Base-by-base conservation (phyloP, 2,329 filamentous ascomycete species). In the Drechmeria coniospora region DNA sequence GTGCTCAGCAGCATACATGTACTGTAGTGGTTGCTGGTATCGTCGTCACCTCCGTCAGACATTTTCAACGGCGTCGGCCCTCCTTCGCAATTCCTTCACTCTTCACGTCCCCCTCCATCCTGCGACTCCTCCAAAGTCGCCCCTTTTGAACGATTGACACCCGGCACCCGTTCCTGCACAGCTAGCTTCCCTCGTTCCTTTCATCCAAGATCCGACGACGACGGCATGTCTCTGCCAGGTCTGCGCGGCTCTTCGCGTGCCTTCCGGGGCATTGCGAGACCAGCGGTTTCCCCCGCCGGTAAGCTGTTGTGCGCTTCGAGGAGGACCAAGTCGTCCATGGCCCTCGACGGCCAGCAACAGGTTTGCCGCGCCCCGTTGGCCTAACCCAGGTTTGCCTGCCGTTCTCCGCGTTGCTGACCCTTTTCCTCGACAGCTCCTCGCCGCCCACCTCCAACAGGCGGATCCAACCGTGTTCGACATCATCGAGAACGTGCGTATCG, bases 401-500 rank as follows among this genome's bases (percentile, higher is more conserved):
- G 13, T 32, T 19, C 15, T 29, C 23, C 21, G 19, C n/a, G 11
- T 5, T 21, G 18, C 39, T 46, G 23, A 41, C 32, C 18, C 9
- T 13, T n/a, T 15, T 11, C 16, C n/a, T 26, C 26, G 30, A 22
- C 40, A 94, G 84, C 61, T 94, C 30, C 74, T 98, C 29, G 71
- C 79, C 25, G 68, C 79, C 31, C 65, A 79, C 48, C 68, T 98
- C 28, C 67, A 84, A 49, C 69, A 90, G 45, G 82, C 83, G 39
- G 90, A 95, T 53, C 82, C 87, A 24, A 64, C 74, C 27, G 78
- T 95, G 39, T 92, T 75, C 51, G 74, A 80, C 29, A 94, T 95
- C 44, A 74, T 95, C 42, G 79, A 92, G 54, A 87, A 84, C 68
- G 84, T 92, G 57, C 21, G 30, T 32, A 18, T 19, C 8, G 6